Conservation (phyloP, 257 asterid genomes). For the Mentha longifolia region DNA sequence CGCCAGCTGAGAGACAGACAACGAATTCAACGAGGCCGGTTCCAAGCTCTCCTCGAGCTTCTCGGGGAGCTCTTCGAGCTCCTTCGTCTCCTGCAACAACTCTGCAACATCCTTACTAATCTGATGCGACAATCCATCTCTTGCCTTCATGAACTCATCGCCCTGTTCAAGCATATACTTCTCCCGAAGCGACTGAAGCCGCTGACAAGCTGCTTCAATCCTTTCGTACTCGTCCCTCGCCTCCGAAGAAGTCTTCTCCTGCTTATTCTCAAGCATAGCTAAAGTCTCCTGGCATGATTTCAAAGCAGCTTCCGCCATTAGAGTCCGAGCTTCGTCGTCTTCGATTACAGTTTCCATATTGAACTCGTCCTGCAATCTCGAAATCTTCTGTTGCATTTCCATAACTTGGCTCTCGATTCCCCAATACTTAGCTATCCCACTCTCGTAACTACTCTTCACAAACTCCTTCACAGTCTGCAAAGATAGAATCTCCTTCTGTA, state of each 20-base stretch:
- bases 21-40: constrained; percentile 13
- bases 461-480: constrained; percentile 59
- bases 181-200: constrained; percentile 39
- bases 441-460: constrained; percentile 53
- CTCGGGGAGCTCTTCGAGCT: constrained; percentile 28
- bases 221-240: constrained; percentile 47
- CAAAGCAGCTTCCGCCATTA: constrained; percentile 63
- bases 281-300: constrained; percentile 54
- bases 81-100: constrained; percentile 31
- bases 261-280: constrained; percentile 49
- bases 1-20: constrained; percentile 47
- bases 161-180: constrained; percentile 30
- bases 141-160: neutral
- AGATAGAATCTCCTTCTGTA: constrained; percentile 51
- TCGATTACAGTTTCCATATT: constrained; percentile 46
- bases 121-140: constrained; percentile 10
- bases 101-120: constrained; percentile 30
- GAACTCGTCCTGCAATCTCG: constrained; percentile 55
- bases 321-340: constrained; percentile 56
- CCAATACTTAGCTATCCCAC: constrained; percentile 52
- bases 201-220: constrained; percentile 46
- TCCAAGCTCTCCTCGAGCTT: constrained; percentile 33
- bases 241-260: constrained; percentile 37
- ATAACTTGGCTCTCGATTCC: constrained; percentile 51
- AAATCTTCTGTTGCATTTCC: constrained; percentile 51